A percentile compares a stretch with the other conserved stretches of the same genome.
Conservation (phyloP, 2,329 filamentous ascomycete species). For the Ophiocordyceps sinensis region DNA sequence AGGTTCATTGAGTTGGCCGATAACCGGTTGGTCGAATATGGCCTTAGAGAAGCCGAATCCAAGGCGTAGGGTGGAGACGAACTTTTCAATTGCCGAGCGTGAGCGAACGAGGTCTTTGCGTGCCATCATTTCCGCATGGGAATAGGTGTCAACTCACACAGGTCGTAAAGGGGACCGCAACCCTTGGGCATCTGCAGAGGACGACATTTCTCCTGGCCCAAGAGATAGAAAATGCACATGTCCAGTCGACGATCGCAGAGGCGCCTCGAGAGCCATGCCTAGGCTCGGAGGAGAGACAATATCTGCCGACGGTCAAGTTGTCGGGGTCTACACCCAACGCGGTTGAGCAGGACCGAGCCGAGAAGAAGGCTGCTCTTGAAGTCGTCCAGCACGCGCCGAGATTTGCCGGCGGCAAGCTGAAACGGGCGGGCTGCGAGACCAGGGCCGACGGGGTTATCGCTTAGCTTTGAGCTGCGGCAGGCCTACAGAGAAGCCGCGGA, state of each 20-base stretch:
- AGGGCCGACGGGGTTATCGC: neutral
- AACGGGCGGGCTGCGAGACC: too few species aligned
- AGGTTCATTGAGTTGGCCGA: constrained; percentile 39
- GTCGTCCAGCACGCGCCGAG: too few species aligned
- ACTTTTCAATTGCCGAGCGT: constrained; percentile 10
- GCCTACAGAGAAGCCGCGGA: neutral
- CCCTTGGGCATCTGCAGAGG: constrained; percentile 36
- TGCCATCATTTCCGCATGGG: neutral
- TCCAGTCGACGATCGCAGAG: constrained; percentile 47
- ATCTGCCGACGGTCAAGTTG: neutral
- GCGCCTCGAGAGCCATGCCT: constrained; percentile 30
- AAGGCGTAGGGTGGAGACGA: constrained; percentile 20
- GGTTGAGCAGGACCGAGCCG: too few species aligned
- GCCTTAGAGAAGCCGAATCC: constrained; percentile 36
- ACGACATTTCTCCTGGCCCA: constrained; percentile 36
- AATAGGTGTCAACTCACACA: constrained; percentile 28
- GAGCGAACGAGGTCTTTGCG: neutral
- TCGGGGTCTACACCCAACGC: too few species aligned
- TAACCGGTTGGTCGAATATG: constrained; percentile 32
- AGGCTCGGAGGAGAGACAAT: neutral
- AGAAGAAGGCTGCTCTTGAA: too few species aligned
- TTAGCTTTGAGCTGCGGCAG: neutral
- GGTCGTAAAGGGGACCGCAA: constrained; percentile 33
- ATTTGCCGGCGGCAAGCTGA: too few species aligned
- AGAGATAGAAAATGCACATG: constrained; percentile 23